phyloP scores from a whole-genome alignment of 1,284 basidiomycete species.

The Meira miltonrushii region DNA sequence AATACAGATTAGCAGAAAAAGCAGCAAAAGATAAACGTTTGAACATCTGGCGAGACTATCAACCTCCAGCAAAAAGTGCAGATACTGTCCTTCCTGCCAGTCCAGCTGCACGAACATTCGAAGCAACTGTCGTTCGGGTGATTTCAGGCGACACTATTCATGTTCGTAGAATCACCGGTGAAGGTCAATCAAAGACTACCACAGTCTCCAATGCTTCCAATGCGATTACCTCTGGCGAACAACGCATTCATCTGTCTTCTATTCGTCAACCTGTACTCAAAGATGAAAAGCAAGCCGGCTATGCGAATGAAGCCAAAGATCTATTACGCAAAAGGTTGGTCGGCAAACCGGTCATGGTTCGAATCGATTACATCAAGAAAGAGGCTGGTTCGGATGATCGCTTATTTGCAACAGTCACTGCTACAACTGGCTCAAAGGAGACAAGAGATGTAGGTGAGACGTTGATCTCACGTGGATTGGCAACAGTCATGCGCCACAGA shows the following conservation, averaged over 20 bases:
- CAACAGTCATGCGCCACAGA: slow-evolving; percentile 81
- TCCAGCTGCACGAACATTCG: slow-evolving; percentile 52
- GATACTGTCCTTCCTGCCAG: slow-evolving; percentile 13
- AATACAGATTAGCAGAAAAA: slow-evolving; percentile 77
- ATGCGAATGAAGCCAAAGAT: slow-evolving; percentile 83
- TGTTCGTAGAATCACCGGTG: slow-evolving; percentile 44
- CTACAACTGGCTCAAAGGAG: slow-evolving; percentile 30
- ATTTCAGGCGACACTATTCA: slow-evolving; percentile 86
- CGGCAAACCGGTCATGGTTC: slow-evolving; percentile 38
- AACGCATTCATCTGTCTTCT: slow-evolving; percentile 80
- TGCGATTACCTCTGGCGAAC: slow-evolving; percentile 63
- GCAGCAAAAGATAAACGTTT: slow-evolving; percentile 74
- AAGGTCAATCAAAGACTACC: not conserved
- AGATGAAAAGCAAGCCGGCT: slow-evolving; percentile 81
- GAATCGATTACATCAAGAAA: slow-evolving; percentile 47
- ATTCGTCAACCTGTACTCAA: slow-evolving; percentile 64
- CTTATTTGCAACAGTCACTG: slow-evolving; percentile 37
- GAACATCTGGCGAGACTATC: slow-evolving; percentile 69
- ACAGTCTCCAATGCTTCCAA: not conserved
- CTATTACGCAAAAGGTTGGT: slow-evolving; percentile 48
- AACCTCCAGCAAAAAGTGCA: slow-evolving; percentile 19
- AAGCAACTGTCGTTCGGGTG: slow-evolving; percentile 76
- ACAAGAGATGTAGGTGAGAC: slow-evolving; percentile 74
- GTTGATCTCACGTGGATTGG: slow-evolving; percentile 85
- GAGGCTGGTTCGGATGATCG: slow-evolving; percentile 44